Evolutionary conservation across 805 yeast genomes (phyloP), one percentile per base, ranked within the genome.

Genomic region (Saturnispora zaruensis): DNA sequence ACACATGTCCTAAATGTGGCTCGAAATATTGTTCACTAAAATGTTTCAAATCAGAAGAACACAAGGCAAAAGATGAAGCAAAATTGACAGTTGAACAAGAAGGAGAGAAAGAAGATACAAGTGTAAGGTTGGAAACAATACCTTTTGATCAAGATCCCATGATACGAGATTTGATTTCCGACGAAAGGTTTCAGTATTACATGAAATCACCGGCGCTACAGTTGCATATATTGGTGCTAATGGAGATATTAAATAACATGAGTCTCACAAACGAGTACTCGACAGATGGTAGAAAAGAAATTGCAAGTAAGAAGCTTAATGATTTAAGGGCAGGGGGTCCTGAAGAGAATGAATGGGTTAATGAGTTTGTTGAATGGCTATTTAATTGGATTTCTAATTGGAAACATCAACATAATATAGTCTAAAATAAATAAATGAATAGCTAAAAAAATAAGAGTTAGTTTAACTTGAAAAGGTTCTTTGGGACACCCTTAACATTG

Each of bases 301-400:
- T 83, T 11, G 86, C 86, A 2, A 74, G 79, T 53, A 73, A 77
- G 56, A 80, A 83, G 55, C 66, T 87, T 8, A 70, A 77, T 6
- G 79, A 78, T 48, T 66, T 87, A 14, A 66, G 95, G 32, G 61
- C 59, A 3, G 82, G 84, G 5, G 95, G 95, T 0, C 49, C 70
- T 0, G 87, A 86, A 55, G 77, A 76, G 45, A 87, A 87, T 59
- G 78, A 70, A 53, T 64, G 81, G 23, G 79, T 87, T 4, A 90
- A 85, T 61, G 91, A 84, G 56, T 84, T 86, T 63, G 25, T 55
- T 21, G 24, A 44, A 14, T 54, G 53, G 53, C 38, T 54, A 23
- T 18, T 25, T 7, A 37, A 42, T 9, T 54, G 57, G 57, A 38
- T 54, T 1, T 36, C 45, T 20, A 28, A 32, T n/a, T 53, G 44